Conservation (phyloP, 2,329 filamentous ascomycete species). For the Epichloe coenophiala region DNA sequence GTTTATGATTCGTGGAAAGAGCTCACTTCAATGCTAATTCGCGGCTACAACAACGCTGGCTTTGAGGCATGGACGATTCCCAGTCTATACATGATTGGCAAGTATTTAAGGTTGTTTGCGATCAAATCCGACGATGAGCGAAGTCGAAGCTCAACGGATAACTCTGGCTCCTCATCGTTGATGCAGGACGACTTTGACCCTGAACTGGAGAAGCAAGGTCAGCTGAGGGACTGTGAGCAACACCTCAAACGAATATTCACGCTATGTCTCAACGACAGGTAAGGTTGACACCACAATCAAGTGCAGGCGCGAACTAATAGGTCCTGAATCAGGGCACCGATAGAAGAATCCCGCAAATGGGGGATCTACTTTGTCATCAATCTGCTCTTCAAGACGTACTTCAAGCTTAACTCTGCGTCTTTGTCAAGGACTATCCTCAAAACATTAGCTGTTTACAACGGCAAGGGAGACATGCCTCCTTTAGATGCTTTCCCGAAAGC, state of each 20-base stretch:
- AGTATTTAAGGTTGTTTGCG: conserved; percentile 75
- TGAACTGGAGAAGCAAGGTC: conserved; percentile 64
- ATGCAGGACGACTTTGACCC: conserved; percentile 75
- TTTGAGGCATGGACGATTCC: conserved; percentile 90
- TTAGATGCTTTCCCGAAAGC: conserved; percentile 72
- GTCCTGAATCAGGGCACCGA: conserved; percentile 45
- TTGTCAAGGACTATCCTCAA: conserved; percentile 82
- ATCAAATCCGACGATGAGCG: conserved; percentile 75
- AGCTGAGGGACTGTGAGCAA: conserved; percentile 80
- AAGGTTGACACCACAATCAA: conserved; percentile 35
- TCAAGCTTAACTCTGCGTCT: conserved; percentile 83
- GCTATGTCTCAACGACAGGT: conserved; percentile 82
- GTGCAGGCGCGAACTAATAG: background rate
- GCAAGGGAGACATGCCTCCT: conserved; percentile 64
- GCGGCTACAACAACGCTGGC: conserved; percentile 62
- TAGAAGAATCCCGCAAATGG: conserved; percentile 93
- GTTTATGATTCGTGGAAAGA: conserved; percentile 88
- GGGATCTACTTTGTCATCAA: conserved; percentile 91
- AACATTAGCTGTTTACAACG: conserved; percentile 60
- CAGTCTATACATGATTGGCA: conserved; percentile 75
- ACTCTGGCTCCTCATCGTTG: conserved; percentile 25
- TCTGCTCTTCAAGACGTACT: conserved; percentile 95
- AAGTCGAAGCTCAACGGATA: conserved; percentile 21
- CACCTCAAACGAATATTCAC: conserved; percentile 88
- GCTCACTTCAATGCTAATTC: conserved; percentile 59